phyloP scores from a whole-genome alignment of 1,284 basidiomycete genomes.

The Gymnopus androsaceus region DNA sequence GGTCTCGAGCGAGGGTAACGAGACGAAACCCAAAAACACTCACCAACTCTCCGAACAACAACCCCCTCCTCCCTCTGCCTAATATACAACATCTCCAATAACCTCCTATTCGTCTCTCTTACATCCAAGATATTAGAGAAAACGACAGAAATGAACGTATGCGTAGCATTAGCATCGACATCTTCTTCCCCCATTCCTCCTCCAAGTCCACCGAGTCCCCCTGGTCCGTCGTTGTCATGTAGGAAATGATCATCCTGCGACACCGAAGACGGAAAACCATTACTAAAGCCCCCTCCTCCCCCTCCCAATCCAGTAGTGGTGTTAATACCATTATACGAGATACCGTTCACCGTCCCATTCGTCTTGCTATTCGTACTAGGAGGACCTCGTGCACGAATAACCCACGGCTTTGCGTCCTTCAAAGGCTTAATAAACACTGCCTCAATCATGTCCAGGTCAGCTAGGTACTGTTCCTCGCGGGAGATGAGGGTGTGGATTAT shows the following conservation, averaged over 20 bases:
- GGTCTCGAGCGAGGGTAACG: too few species aligned
- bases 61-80: conserved; percentile 87
- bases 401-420: conserved; percentile 58
- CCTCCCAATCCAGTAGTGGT: too few species aligned
- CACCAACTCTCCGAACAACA: too few species aligned
- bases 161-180: conserved; percentile 28
- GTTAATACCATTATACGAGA: too few species aligned
- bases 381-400: conserved; percentile 46
- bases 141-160: conserved; percentile 76
- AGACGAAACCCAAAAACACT: too few species aligned
- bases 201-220: neutral
- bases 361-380: too few species aligned
- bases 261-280: too few species aligned
- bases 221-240: too few species aligned
- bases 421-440: conserved; percentile 83
- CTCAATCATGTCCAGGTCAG: conserved; percentile 87
- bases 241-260: too few species aligned
- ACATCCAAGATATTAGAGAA: conserved; percentile 89
- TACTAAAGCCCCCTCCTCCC: too few species aligned
- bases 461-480: conserved; percentile 89
- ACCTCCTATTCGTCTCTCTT: conserved; percentile 75
- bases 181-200: neutral
- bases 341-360: too few species aligned
- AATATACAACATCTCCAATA: conserved; percentile 85
- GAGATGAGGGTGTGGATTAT: conserved; percentile 91